Evolutionary conservation across 805 yeast genomes (phyloP).

Genomic region (Clavispora fructus): DNA sequence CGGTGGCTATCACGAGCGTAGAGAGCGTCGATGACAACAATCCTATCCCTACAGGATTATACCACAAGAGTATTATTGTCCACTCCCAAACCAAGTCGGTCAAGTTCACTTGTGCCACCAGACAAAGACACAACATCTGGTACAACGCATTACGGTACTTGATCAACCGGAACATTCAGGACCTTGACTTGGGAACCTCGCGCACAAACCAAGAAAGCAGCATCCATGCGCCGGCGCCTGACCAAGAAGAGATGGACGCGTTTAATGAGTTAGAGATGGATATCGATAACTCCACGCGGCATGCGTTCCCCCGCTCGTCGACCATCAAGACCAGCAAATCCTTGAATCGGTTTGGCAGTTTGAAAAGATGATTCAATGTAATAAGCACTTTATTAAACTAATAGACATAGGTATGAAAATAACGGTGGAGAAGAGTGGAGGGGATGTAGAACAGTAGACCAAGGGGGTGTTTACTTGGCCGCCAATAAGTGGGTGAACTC

Average conservation of each 20-base stretch:
- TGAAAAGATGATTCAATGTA: neutral
- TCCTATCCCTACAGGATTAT: conserved; percentile 84
- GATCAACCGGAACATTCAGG: conserved; percentile 60
- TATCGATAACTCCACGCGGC: conserved; percentile 11
- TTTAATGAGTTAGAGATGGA: conserved; percentile 6
- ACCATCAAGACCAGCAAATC: conserved; percentile 11
- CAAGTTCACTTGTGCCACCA: conserved; percentile 81
- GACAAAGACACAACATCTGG: conserved; percentile 90
- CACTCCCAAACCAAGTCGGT: conserved; percentile 61
- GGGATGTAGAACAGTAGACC: neutral
- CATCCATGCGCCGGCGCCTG: neutral
- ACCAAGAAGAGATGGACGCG: conserved; percentile 2
- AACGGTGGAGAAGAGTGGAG: neutral
- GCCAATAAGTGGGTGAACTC: conserved; percentile 89
- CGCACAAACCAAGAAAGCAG: neutral
- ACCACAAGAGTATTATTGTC: conserved; percentile 76
- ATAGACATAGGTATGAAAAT: neutral
- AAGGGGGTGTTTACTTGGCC: conserved; percentile 46
- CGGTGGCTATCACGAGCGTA: conserved; percentile 74
- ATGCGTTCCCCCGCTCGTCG: conserved; percentile 15
- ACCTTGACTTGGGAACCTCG: conserved; percentile 37
- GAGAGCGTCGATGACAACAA: conserved; percentile 79
- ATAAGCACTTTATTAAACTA: neutral
- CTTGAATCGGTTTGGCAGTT: conserved; percentile 2
- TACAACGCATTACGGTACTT: conserved; percentile 74